Evolutionary conservation across 2,329 filamentous ascomycete species (phyloP).

Genomic region (Bertia moriformis): DNA sequence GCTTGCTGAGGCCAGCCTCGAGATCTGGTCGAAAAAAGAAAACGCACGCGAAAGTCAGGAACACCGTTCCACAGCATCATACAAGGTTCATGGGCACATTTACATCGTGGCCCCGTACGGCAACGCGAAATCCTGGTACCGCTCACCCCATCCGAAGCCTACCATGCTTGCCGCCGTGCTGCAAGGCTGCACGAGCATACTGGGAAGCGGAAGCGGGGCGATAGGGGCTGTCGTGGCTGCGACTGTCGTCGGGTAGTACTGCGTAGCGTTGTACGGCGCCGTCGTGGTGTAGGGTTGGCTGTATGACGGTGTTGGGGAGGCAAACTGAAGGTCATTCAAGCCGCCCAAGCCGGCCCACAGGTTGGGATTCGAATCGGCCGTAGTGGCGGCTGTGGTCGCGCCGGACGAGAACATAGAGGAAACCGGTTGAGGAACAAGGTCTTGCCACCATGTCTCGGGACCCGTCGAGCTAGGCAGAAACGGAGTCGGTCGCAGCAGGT

Average conservation of each 20-base stretch:
- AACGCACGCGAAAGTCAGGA: neutral
- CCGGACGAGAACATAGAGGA: slow-evolving; percentile 13
- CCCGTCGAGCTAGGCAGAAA: slow-evolving; percentile 71
- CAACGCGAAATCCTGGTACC: slow-evolving; percentile 64
- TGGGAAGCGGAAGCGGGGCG: slow-evolving; percentile 67
- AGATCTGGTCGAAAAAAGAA: neutral
- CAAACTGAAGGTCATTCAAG: slow-evolving; percentile 61
- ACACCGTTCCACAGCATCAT: neutral
- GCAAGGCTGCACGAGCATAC: slow-evolving; percentile 69
- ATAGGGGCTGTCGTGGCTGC: slow-evolving; percentile 50
- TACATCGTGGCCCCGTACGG: neutral
- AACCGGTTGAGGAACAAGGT: slow-evolving; percentile 5
- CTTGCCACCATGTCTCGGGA: slow-evolving; percentile 19
- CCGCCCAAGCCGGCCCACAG: slow-evolving; percentile 65
- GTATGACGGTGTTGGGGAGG: slow-evolving; percentile 66
- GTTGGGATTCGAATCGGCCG: slow-evolving; percentile 45
- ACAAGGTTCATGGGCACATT: neutral
- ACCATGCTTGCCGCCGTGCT: slow-evolving; percentile 49
- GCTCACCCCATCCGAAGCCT: slow-evolving; percentile 69
- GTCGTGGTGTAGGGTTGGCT: slow-evolving; percentile 61
- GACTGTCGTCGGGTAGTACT: slow-evolving; percentile 10
- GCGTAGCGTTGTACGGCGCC: slow-evolving; percentile 68
- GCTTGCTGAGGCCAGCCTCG: neutral
- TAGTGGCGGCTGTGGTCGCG: slow-evolving; percentile 59
- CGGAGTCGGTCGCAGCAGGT: slow-evolving; percentile 74